Evolutionary conservation across 805 yeast species (phyloP).

Genomic region (Grigorovia jiainica): DNA sequence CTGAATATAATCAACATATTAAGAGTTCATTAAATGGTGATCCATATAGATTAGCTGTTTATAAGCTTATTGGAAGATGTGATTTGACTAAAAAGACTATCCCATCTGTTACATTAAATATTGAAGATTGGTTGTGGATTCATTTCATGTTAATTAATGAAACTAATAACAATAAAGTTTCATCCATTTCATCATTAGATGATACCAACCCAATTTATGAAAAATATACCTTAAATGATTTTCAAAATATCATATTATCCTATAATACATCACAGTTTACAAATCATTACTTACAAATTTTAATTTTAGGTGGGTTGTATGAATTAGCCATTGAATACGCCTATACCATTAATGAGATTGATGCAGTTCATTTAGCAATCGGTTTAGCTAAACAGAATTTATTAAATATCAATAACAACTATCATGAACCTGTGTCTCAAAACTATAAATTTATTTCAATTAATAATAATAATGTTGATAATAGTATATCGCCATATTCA

Average conservation of each 20-base stretch:
- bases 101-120: slow-evolving; percentile 62
- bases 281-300: slow-evolving; percentile 61
- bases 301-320: slow-evolving; percentile 68
- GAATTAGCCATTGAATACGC: slow-evolving; percentile 65
- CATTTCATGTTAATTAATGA: slow-evolving; percentile 73
- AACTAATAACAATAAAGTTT: slow-evolving; percentile 23
- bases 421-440: slow-evolving; percentile 12
- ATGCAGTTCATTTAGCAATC: slow-evolving; percentile 83
- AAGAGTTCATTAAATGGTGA: slow-evolving; percentile 61
- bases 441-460: slow-evolving; percentile 1
- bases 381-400: slow-evolving; percentile 68
- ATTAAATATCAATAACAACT: slow-evolving; percentile 23
- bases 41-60: slow-evolving; percentile 84
- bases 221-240: slow-evolving; percentile 59
- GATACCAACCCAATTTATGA: slow-evolving; percentile 52
- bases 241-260: slow-evolving; percentile 61
- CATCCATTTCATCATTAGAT: background rate
- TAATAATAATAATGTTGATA: slow-evolving; percentile 13
- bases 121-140: slow-evolving; percentile 97
- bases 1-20: slow-evolving; percentile 80
- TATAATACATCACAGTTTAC: slow-evolving; percentile 69
- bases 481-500: background rate
- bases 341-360: slow-evolving; percentile 55
- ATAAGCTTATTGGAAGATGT: slow-evolving; percentile 89
- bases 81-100: slow-evolving; percentile 57